Evolutionary conservation across 2,329 filamentous ascomycete species (phyloP).

Genomic region (Lachnellula cervina): DNA sequence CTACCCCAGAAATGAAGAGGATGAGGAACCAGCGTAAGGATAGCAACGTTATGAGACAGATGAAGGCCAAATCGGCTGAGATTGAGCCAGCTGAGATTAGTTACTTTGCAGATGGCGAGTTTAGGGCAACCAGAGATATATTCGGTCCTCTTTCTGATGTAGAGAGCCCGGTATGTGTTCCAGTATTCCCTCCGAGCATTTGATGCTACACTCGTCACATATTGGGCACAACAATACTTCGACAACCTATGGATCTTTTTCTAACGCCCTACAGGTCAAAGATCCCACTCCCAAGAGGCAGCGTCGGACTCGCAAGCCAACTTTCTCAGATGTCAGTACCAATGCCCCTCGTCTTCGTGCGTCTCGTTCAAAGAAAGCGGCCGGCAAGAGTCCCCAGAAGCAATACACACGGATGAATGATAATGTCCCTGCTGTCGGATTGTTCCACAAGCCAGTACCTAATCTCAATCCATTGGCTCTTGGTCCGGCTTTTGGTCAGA

Average conservation of each 20-base stretch:
- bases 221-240: neutral
- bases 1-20: slow-evolving; percentile 65
- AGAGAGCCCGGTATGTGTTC: slow-evolving; percentile 43
- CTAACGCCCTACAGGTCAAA: slow-evolving; percentile 14
- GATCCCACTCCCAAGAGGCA: slow-evolving; percentile 26
- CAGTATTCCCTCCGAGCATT: neutral
- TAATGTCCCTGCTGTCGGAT: slow-evolving; percentile 2
- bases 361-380: slow-evolving; percentile 12
- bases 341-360: slow-evolving; percentile 24
- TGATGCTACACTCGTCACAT: neutral
- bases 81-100: slow-evolving; percentile 63
- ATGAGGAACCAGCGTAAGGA: slow-evolving; percentile 77
- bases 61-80: slow-evolving; percentile 58
- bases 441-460: slow-evolving; percentile 12
- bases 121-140: slow-evolving; percentile 51
- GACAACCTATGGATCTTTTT: neutral
- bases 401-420: slow-evolving; percentile 6
- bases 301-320: slow-evolving; percentile 23
- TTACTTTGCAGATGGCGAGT: slow-evolving; percentile 48
- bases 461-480: slow-evolving; percentile 22
- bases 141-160: slow-evolving; percentile 55
- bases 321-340: slow-evolving; percentile 18
- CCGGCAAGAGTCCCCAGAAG: slow-evolving; percentile 16
- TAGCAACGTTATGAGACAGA: slow-evolving; percentile 61
- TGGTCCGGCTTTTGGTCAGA: slow-evolving; percentile 8